Evolutionary conservation across 129 eudicot genomes (phyloP).

Genomic region (Mikania micrantha): DNA sequence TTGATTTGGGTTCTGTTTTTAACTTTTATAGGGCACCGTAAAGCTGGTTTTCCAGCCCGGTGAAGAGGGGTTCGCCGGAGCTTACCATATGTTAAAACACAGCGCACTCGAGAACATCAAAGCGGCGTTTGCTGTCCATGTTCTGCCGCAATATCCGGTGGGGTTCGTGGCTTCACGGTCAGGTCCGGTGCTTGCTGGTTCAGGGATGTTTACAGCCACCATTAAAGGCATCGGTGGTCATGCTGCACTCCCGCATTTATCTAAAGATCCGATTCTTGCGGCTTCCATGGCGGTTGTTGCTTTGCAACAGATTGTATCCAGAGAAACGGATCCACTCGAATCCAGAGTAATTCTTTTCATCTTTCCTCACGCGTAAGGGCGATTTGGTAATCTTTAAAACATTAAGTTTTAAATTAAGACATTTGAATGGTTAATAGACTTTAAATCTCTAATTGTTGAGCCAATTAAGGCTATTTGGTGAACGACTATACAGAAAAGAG

Average conservation of each 20-base stretch:
- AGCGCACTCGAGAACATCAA: conserved; percentile 42
- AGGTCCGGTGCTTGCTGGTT: conserved; percentile 59
- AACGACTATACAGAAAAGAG: too few relatives aligned
- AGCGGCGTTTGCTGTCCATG: conserved; percentile 53
- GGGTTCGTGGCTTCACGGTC: conserved; percentile 51
- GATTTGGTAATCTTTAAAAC: too few relatives aligned
- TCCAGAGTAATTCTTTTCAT: conserved; percentile 52
- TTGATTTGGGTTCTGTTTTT: too few relatives aligned
- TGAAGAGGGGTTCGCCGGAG: conserved; percentile 61
- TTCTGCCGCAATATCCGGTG: conserved; percentile 36
- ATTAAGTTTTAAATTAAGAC: too few relatives aligned
- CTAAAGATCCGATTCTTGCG: conserved; percentile 56
- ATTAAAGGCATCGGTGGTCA: conserved; percentile 58
- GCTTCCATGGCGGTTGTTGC: conserved; percentile 53
- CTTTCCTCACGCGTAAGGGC: too few relatives aligned
- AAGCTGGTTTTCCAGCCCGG: conserved; percentile 73
- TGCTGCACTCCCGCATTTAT: conserved; percentile 45
- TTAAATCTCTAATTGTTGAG: too few relatives aligned
- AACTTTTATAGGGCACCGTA: conserved; percentile 42
- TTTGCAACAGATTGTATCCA: conserved; percentile 61
- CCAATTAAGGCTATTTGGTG: too few relatives aligned
- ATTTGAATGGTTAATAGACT: too few relatives aligned
- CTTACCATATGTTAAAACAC: conserved; percentile 55
- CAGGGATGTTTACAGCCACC: conserved; percentile 44
- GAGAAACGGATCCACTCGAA: conserved; percentile 62